Base-by-base conservation (phyloP, 768 basidiomycete species). In the Pleurotus djamor region DNA sequence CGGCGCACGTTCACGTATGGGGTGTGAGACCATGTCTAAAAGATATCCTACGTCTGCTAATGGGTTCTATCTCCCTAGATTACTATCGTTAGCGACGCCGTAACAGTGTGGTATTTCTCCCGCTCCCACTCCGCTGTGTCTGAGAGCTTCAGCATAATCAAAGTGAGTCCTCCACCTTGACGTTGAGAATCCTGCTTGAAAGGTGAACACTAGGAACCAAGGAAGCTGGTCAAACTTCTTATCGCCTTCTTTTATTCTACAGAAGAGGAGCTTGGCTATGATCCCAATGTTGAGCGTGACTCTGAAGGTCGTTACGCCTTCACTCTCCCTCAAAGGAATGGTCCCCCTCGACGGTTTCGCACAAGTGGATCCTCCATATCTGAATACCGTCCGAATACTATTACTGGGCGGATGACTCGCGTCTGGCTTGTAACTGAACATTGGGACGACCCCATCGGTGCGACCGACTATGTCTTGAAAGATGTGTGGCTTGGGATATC, bases 1-100 rank as follows among this genome's bases (percentile, higher is more conserved):
- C 62, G 67, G 7, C 62, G 69, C 10, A 66, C 63, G 60, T 68
- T 62, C 48, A 63, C 59, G 6, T 66, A 61, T 52, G 67, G 66
- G 16, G 67, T 68, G 50, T 36, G 64, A 63, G 16, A 36, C 16
- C 49, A 21, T 7, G 4, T 33, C 38, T 10, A 13, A 16, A 13
- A 14, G 14, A 8, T 9, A 28, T 28, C 3, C 49, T 16, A 28
- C 21, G 21, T 28, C 21, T 28, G 49, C 17, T 28, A 4, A 9
- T 52, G 16, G 36, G 21, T 28, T 3, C 21, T 28, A 28, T 28
- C 8, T 43, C 47, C 35, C 36, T 52, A 66, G 65, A 52, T 65
- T 12, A 61, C 64, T 12, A 61, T 66, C 34, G 64, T 63, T 41
- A 50, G 56, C 16, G 55, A 48, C 28, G 17, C 43, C 28, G 49